Evolutionary conservation across 305 asterid species (phyloP).

Genomic region (Fraxinus paxiana): DNA sequence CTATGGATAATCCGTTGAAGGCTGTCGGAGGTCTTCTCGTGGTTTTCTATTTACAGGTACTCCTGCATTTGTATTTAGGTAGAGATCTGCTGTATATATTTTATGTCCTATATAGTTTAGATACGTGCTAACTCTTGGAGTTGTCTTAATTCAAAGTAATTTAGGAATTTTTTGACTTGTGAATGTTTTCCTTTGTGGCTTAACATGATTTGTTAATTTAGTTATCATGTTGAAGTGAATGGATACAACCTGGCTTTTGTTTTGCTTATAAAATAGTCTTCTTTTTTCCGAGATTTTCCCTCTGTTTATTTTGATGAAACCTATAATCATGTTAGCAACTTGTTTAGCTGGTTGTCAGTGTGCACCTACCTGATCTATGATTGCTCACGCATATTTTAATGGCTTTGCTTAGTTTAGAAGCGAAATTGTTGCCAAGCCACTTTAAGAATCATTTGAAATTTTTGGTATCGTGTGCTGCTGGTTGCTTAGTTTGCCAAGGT

Average conservation of each 20-base stretch:
- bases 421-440: not conserved
- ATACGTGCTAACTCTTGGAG: not conserved
- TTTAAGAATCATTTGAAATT: slow-evolving; percentile 6
- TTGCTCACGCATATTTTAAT: not conserved
- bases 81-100: slow-evolving; percentile 9
- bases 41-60: slow-evolving; percentile 91
- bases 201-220: not conserved
- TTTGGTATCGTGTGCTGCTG: not conserved
- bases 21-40: slow-evolving; percentile 83
- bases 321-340: not conserved
- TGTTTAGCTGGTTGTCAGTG: not conserved
- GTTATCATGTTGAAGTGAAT: slow-evolving; percentile 5
- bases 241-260: slow-evolving; percentile 4
- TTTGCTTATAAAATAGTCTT: not conserved
- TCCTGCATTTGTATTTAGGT: not conserved
- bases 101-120: not conserved
- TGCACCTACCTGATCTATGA: not conserved
- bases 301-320: not conserved
- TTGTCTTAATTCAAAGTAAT: slow-evolving; percentile 1
- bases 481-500: not conserved
- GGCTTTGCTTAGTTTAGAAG: slow-evolving; percentile 1
- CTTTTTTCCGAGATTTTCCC: not conserved
- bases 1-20: slow-evolving; percentile 59
- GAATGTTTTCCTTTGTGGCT: not conserved
- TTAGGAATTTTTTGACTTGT: not conserved